Percentiles rank a stretch among this genome's conserved stretches.
Evolutionary conservation across 2,329 filamentous ascomycete species (phyloP).

Genomic region (Monilinia polystroma): DNA sequence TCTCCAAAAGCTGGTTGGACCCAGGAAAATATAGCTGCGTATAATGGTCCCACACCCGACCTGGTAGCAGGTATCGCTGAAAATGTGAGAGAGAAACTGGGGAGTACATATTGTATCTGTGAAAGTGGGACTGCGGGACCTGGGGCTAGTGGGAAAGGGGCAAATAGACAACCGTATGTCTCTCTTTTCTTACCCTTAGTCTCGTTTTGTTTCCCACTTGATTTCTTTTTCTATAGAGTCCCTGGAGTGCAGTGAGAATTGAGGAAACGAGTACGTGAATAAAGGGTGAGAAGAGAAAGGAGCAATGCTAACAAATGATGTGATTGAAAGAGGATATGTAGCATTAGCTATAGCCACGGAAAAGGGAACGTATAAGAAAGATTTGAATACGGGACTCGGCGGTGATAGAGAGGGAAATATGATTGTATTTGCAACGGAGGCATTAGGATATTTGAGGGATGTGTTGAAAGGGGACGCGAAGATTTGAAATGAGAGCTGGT

Average conservation of each 20-base stretch:
- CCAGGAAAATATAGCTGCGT: conserved; percentile 49
- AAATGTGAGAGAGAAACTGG: conserved; percentile 54
- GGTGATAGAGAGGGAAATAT: conserved; percentile 59
- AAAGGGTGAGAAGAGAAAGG: too few relatives aligned
- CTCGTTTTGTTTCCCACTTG: background rate
- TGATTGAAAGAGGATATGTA: conserved; percentile 53
- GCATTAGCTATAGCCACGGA: conserved; percentile 59
- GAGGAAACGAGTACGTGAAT: background rate
- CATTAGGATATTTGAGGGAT: conserved; percentile 55
- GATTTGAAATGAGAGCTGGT: conserved; percentile 27
- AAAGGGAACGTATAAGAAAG: conserved; percentile 51
- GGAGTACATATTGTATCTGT: conserved; percentile 55
- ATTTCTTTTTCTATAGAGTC: background rate
- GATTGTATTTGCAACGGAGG: conserved; percentile 60
- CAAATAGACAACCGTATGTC: conserved; percentile 54
- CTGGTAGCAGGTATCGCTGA: conserved; percentile 57
- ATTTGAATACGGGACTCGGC: conserved; percentile 55
- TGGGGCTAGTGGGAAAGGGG: conserved; percentile 55
- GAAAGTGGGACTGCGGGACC: conserved; percentile 66
- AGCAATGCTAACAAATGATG: background rate
- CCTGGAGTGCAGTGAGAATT: background rate
- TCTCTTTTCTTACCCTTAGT: conserved; percentile 12
- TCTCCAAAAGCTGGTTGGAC: conserved; percentile 55
- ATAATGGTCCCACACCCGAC: conserved; percentile 58
- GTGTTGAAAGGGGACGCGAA: conserved; percentile 47